Base-by-base conservation (phyloP, 2,329 filamentous ascomycete genomes). In the Phoma sp. region DNA sequence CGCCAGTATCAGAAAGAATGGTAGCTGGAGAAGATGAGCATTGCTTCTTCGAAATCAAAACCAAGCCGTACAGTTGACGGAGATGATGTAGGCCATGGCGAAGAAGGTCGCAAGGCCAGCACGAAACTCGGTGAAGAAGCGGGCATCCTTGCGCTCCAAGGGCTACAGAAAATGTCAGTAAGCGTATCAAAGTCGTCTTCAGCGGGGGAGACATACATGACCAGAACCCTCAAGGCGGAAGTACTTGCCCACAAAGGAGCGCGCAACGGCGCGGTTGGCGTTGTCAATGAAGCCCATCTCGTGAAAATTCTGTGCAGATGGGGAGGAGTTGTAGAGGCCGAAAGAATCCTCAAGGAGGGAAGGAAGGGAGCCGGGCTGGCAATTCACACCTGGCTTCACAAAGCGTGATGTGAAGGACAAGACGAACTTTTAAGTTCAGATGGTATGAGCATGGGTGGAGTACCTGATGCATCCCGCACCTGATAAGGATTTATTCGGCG, bases 211-310 rank as follows among this genome's bases (percentile, higher is more conserved):
- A 82, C 86, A 80, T 83, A 90, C 89, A 83, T 93, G 89, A 66
- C 90, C 90, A 35, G 85, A 91, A 61, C 89, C 89, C 58, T 96
- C 90, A 36, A 96, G 84, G 62, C 86, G 85, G 77, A 96, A 96
- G 61, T 75, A 77, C 48, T 58, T 66, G 57, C 74, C 74, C 56
- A 75, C 66, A 11, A 66, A 38, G 44, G 72, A 72, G 61, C 63
- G 61, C 30, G 72, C 74, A 48, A 76, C 58, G 39, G 61, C 65
- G 24, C 60, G 41, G 51, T 77, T 76, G 56, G 65, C 59, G 40
- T 69, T 70, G 40, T 75, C 65, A 47, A 73, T 48, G 61, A 69
- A 73, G 50, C 61, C 61, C 70, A 73, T 74, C 29, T 58, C 61
- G 61, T 52, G 41, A 49, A 56, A 51, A 32, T 37, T 55, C 62